phyloP scores from a whole-genome alignment of 2,329 filamentous ascomycete genomes.

The Pyricularia sp. region DNA sequence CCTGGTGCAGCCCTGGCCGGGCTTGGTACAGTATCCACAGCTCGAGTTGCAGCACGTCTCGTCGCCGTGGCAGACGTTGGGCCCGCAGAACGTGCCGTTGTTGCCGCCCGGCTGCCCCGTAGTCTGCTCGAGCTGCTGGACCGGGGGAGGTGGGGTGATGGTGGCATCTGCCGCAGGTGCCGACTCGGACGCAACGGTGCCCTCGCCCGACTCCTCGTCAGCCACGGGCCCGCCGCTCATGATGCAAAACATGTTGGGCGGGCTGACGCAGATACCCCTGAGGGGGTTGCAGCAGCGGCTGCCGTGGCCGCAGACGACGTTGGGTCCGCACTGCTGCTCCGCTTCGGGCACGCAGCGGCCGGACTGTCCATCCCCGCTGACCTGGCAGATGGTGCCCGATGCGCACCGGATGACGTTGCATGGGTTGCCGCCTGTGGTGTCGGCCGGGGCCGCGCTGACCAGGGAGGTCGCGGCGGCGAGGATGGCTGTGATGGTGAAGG shows the following conservation, averaged over 20 bases:
- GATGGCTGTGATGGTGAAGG: too few relatives aligned
- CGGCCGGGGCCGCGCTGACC: neutral
- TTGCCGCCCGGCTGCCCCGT: neutral
- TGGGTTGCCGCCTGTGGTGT: neutral
- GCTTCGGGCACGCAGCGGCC: neutral
- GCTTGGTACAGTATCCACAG: neutral
- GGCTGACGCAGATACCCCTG: conserved; percentile 3
- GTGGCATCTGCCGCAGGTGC: neutral
- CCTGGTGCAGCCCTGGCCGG: neutral
- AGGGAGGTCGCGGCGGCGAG: too few relatives aligned
- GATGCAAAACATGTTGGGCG: conserved; percentile 9
- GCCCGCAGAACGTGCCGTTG: neutral
- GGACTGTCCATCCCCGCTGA: neutral
- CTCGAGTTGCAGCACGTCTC: neutral
- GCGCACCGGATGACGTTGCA: neutral
- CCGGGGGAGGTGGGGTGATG: too few relatives aligned
- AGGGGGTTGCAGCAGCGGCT: neutral
- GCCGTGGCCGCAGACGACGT: conserved; percentile 10
- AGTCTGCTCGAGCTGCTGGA: neutral
- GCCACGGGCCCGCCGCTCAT: neutral
- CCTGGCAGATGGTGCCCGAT: neutral
- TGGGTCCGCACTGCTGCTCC: conserved; percentile 8
- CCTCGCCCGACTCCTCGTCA: neutral
- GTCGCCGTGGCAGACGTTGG: neutral
- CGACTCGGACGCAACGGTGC: too few relatives aligned